Percentiles rank a stretch among this genome's conserved stretches.
These are phyloP conservation scores for Parietaria judaica DNA, from an alignment of 306 rosid species.

Conservation along the genomic window DNA sequence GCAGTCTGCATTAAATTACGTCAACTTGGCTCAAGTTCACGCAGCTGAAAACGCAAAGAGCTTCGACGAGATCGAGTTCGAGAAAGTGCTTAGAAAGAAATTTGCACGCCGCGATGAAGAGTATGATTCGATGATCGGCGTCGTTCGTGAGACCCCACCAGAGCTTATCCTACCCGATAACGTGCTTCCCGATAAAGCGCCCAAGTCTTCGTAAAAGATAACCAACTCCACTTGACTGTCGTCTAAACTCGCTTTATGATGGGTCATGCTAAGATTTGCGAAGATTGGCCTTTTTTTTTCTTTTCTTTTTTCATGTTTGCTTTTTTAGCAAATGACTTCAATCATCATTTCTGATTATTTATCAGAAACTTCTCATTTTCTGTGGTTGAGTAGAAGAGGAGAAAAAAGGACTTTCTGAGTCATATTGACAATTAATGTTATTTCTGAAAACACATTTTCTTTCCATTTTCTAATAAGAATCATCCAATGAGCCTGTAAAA, in stretches of 20 bases:
- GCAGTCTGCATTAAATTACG: slow-evolving; percentile 72
- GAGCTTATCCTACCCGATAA: slow-evolving; percentile 57
- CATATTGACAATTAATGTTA: background rate
- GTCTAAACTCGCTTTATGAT: background rate
- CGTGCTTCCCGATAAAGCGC: slow-evolving; percentile 56
- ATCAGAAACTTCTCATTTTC: background rate
- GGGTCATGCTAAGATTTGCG: background rate
- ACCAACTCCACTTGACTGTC: background rate
- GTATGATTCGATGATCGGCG: slow-evolving; percentile 52
- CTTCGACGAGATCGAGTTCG: slow-evolving; percentile 70
- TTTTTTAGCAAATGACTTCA: background rate
- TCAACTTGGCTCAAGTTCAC: slow-evolving; percentile 84
- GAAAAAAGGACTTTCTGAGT: background rate
- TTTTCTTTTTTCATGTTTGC: background rate
- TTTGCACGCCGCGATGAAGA: slow-evolving; percentile 60
- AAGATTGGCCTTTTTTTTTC: background rate
- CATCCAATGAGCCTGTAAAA: background rate
- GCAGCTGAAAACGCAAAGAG: slow-evolving; percentile 78
- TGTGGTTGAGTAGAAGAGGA: background rate
- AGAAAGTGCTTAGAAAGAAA: slow-evolving; percentile 71
- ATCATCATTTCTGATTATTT: background rate
- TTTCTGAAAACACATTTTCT: background rate
- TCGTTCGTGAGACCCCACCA: slow-evolving; percentile 52
- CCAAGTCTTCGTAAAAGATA: slow-evolving; percentile 30
- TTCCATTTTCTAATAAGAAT: background rate